These are phyloP conservation scores for Tolypocladium ophioglossoides DNA, from an alignment of 2,329 filamentous ascomycete species.

Conservation along the genomic window DNA sequence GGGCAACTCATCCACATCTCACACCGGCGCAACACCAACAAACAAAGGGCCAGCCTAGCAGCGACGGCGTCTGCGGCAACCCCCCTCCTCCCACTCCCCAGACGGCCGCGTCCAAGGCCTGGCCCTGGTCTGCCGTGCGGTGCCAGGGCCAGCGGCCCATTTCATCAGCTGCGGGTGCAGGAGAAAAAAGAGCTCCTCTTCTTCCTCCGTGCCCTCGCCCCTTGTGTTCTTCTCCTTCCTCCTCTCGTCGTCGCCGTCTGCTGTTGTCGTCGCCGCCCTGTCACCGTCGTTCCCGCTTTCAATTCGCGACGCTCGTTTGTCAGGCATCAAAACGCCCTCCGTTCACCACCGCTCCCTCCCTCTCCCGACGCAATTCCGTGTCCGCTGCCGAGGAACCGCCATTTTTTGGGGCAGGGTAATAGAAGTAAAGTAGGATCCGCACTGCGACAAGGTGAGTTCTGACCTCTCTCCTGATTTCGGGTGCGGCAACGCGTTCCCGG, in stretches of 20 bases:
- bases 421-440: background rate
- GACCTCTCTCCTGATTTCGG: slow-evolving; percentile 10
- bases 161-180: slow-evolving; percentile 1
- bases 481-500: background rate
- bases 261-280: slow-evolving; percentile 14
- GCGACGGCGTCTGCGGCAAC: background rate
- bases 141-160: background rate
- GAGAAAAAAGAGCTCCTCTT: slow-evolving; percentile 1
- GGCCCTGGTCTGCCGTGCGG: background rate
- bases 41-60: background rate
- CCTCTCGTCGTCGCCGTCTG: slow-evolving; percentile 13
- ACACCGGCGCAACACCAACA: background rate
- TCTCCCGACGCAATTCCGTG: background rate
- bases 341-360: slow-evolving; percentile 5
- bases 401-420: background rate
- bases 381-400: background rate
- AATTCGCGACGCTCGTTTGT: slow-evolving; percentile 29
- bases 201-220: slow-evolving; percentile 4
- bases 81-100: background rate
- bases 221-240: slow-evolving; percentile 15
- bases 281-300: slow-evolving; percentile 17
- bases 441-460: slow-evolving; percentile 7
- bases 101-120: background rate
- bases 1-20: background rate
- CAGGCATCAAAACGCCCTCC: slow-evolving; percentile 16